Base-by-base conservation (phyloP, 768 basidiomycete genomes). In the Guyanaporus albipodus region DNA sequence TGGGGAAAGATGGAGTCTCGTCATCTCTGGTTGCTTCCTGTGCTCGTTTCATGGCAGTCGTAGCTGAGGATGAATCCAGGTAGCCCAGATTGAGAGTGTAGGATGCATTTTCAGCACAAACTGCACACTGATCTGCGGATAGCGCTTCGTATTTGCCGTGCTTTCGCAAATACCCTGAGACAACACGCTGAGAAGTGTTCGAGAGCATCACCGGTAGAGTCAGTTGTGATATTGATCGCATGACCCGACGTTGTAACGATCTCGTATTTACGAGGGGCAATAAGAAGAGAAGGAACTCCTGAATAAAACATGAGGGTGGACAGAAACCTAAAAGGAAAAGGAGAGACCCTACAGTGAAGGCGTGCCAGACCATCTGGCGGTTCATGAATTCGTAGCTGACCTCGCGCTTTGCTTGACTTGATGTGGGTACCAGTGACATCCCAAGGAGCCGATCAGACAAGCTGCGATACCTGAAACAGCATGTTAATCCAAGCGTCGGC, bases 311-410 rank as follows among this genome's bases (percentile, higher is more conserved):
- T 53, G 37, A 51, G 48, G 34, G 28, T 17, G 39, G 12, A 19
- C 26, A 4, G 26, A 26, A 27, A 24, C 18, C 14, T 38, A n/a
- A n/a, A n/a, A n/a, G 27, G 33, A 40, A 22, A 34, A 18, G 28
- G 19, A 21, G 18, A 21, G 27, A 41, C 89, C n/a, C 44, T 60
- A 95, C 95, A 7, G 96, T 98, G 66, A 98, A 95, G 0, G 92
- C 90, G 62, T 94, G 91, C 96, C 96, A 99, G 44, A 99, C 96
- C 79, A 99, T 89, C 66, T 98, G 95, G 55, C 96, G 87, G 59
- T 98, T 97, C 91, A 98, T 95, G 60, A 93, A 98, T 61, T 98
- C 96, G 67, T 96, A 99, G 60, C 90, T 95, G 41, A 98, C 88
- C 56, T 94, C 85, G 15, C 88, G 80, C 50, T 80, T 82, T 28